phyloP scores from a whole-genome alignment of 1,284 basidiomycete genomes.

The Boletus sp. region DNA sequence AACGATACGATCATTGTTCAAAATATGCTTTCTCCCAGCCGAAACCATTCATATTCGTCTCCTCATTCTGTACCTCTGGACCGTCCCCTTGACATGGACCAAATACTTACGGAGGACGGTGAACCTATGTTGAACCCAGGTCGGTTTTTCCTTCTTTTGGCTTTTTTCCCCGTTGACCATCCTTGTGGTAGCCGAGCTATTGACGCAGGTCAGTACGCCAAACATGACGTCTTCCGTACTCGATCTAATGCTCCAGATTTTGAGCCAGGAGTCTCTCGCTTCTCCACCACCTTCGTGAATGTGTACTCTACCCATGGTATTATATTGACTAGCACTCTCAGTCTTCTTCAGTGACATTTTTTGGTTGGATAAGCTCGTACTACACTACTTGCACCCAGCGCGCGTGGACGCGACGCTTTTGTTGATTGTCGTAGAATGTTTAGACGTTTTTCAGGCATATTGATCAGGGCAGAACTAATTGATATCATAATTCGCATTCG shows the following conservation, averaged over 20 bases:
- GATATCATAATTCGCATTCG: slow-evolving; percentile 23
- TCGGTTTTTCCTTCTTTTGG: slow-evolving; percentile 27
- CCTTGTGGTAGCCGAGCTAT: slow-evolving; percentile 46
- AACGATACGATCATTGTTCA: slow-evolving; percentile 20
- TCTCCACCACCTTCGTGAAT: slow-evolving; percentile 52
- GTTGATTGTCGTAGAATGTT: slow-evolving; percentile 19
- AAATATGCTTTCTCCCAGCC: slow-evolving; percentile 21
- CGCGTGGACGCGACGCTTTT: slow-evolving; percentile 14
- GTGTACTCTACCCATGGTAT: slow-evolving; percentile 26
- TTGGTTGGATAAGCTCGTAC: slow-evolving; percentile 16
- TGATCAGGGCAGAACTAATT: slow-evolving; percentile 11
- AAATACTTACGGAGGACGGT: slow-evolving; percentile 56
- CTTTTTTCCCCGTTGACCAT: neutral
- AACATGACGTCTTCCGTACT: slow-evolving; percentile 13
- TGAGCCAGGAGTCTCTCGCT: slow-evolving; percentile 54
- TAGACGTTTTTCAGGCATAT: slow-evolving; percentile 11
- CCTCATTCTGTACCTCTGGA: slow-evolving; percentile 19
- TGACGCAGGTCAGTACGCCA: slow-evolving; percentile 51
- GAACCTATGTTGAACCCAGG: slow-evolving; percentile 66
- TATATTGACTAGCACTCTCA: slow-evolving; percentile 16
- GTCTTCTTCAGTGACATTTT: slow-evolving; percentile 10
- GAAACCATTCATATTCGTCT: slow-evolving; percentile 20
- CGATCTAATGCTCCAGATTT: slow-evolving; percentile 32
- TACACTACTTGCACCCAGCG: slow-evolving; percentile 26
- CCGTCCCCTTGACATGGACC: slow-evolving; percentile 42